Conservation (phyloP, 1,284 basidiomycete genomes). For the Cryptococcus deneoformans region DNA sequence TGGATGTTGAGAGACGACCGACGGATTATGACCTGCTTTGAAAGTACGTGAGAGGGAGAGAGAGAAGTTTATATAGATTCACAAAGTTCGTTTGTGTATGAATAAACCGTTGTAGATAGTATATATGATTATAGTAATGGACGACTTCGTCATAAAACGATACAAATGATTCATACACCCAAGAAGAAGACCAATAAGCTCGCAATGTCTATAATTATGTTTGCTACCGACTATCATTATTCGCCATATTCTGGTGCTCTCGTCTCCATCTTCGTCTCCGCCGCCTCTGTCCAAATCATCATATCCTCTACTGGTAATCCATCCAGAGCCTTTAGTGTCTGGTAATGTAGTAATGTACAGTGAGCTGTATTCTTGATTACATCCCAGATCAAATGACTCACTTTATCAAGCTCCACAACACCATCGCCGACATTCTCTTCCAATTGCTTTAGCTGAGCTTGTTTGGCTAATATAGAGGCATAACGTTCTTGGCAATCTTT, state of each 20-base stretch:
- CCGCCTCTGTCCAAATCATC: constrained; percentile 41
- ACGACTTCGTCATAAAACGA: no score
- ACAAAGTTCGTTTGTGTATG: background rate
- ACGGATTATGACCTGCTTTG: constrained; percentile 22
- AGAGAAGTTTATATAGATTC: constrained; percentile 8
- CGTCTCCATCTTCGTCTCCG: constrained; percentile 15
- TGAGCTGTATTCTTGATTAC: background rate
- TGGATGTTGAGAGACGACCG: constrained; percentile 11
- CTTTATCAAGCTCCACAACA: constrained; percentile 43
- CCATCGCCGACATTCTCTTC: constrained; percentile 39
- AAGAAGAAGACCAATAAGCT: background rate
- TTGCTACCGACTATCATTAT: background rate
- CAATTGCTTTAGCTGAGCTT: constrained; percentile 31
- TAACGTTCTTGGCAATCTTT: constrained; percentile 29
- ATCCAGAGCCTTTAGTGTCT: constrained; percentile 43
- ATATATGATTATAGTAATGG: no score
- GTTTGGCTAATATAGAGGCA: constrained; percentile 36
- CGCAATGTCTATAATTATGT: background rate
- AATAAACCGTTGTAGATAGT: no score
- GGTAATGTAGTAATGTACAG: background rate
- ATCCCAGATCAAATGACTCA: constrained; percentile 13
- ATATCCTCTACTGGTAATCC: constrained; percentile 42
- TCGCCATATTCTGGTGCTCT: constrained; percentile 7
- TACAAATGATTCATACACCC: background rate
- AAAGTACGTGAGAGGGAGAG: background rate